These are phyloP conservation scores for Diaporthe eres DNA, from an alignment of 2,329 filamentous ascomycete genomes.

Conservation along the genomic window DNA sequence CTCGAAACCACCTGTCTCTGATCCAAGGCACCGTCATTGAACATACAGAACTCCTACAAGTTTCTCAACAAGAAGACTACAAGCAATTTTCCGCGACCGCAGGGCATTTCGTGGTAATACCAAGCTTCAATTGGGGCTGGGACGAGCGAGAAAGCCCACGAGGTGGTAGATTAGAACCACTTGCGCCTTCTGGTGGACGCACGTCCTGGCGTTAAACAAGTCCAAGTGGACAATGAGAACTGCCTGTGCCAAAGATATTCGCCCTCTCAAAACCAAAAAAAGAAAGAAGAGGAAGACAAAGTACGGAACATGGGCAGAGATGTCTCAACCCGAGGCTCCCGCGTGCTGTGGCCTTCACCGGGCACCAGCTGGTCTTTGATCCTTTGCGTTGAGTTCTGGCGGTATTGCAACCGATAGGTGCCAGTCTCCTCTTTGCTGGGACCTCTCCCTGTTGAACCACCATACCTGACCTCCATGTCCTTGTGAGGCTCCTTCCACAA, in stretches of 20 bases:
- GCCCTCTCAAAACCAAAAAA: not conserved
- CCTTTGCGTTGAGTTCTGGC: not conserved
- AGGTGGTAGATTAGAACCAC: not conserved
- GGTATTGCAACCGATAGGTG: not conserved
- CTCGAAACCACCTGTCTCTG: not conserved
- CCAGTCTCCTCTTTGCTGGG: not conserved
- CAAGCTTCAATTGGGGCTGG: not conserved
- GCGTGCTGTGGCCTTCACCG: not conserved
- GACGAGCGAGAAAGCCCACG: not conserved
- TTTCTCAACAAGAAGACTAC: not conserved
- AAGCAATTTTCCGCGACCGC: not conserved
- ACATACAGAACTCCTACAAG: not conserved
- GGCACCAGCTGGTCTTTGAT: not conserved
- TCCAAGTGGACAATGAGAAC: not conserved
- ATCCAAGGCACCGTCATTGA: not conserved
- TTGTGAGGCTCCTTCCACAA: too few species aligned
- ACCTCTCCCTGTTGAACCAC: not conserved
- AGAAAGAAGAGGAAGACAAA: too few species aligned
- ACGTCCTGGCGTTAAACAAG: not conserved
- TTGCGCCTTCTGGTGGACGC: too few species aligned
- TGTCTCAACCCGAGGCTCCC: not conserved
- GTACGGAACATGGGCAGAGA: not conserved
- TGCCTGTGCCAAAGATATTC: not conserved
- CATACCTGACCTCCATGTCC: too few species aligned
- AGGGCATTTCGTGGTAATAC: accelerated